A percentile compares a stretch with the other conserved stretches of the same genome.
Evolutionary conservation across 1,284 basidiomycete species (phyloP).

Genomic region (Rhizoctonia solani): DNA sequence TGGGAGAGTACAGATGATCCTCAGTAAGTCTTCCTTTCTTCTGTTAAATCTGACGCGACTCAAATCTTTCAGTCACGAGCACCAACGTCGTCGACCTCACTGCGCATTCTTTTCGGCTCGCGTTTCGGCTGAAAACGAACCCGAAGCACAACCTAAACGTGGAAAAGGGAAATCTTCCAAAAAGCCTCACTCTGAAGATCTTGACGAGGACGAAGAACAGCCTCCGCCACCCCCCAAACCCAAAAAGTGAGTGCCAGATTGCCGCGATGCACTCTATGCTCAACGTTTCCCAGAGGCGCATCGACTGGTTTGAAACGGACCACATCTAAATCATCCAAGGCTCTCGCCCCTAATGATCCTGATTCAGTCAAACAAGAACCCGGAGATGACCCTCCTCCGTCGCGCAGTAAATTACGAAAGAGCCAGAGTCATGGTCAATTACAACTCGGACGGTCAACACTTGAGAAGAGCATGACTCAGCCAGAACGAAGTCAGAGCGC

Average conservation of each 20-base stretch:
- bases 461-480: neutral
- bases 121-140: neutral
- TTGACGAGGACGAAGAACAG: constrained; percentile 18
- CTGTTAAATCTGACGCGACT: neutral
- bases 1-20: constrained; percentile 52
- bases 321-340: constrained; percentile 10
- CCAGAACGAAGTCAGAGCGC: neutral
- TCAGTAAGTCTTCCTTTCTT: constrained; percentile 38
- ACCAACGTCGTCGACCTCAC: constrained; percentile 30
- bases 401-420: constrained; percentile 10
- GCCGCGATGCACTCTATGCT: neutral
- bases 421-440: constrained; percentile 28
- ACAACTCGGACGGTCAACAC: neutral
- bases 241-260: constrained; percentile 1
- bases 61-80: constrained; percentile 11
- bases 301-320: constrained; percentile 17
- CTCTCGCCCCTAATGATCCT: neutral
- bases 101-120: constrained; percentile 35
- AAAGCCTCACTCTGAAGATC: constrained; percentile 13
- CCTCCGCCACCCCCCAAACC: neutral
- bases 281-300: neutral
- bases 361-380: constrained; percentile 7
- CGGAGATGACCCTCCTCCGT: neutral
- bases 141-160: constrained; percentile 10
- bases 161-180: constrained; percentile 11